Evolutionary conservation across 768 basidiomycete genomes (phyloP).

Genomic region (Trametes cubensis): DNA sequence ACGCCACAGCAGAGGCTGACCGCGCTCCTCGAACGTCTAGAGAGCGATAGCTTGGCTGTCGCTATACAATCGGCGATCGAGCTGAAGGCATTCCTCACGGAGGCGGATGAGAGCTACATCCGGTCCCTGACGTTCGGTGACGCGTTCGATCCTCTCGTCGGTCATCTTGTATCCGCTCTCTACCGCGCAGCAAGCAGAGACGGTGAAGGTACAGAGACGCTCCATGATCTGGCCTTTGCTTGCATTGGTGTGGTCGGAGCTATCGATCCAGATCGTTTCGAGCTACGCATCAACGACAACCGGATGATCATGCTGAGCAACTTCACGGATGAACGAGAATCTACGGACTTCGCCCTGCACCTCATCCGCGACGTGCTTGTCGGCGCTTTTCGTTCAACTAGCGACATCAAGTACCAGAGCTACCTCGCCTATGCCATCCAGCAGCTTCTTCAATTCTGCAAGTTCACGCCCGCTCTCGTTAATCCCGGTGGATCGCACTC

Average conservation of each 20-base stretch:
- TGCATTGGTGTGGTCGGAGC: conserved; percentile 93
- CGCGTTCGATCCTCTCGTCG: conserved; percentile 77
- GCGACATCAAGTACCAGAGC: conserved; percentile 90
- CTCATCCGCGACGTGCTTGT: conserved; percentile 86
- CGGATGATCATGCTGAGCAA: conserved; percentile 78
- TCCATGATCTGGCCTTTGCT: conserved; percentile 78
- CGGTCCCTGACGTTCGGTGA: conserved; percentile 77
- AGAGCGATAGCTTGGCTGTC: conserved; percentile 81
- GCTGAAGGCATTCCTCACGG: conserved; percentile 64
- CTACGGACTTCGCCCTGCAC: conserved; percentile 78
- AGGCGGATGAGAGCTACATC: conserved; percentile 54
- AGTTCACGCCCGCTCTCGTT: conserved; percentile 79
- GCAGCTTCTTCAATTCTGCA: conserved; percentile 84
- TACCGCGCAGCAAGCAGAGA: conserved; percentile 76
- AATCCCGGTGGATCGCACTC: conserved; percentile 49
- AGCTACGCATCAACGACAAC: conserved; percentile 58
- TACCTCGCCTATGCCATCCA: conserved; percentile 91
- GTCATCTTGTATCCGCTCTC: conserved; percentile 65
- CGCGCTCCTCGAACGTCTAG: conserved; percentile 71
- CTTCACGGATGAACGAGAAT: conserved; percentile 78
- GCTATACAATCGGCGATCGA: conserved; percentile 75
- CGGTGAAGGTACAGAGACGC: conserved; percentile 67
- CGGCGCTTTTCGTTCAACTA: conserved; percentile 88
- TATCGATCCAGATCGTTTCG: conserved; percentile 91
- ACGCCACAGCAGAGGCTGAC: conserved; percentile 57